These are phyloP conservation scores for Prunus dulcis DNA, from an alignment of 306 rosid species.

Conservation along the genomic window DNA sequence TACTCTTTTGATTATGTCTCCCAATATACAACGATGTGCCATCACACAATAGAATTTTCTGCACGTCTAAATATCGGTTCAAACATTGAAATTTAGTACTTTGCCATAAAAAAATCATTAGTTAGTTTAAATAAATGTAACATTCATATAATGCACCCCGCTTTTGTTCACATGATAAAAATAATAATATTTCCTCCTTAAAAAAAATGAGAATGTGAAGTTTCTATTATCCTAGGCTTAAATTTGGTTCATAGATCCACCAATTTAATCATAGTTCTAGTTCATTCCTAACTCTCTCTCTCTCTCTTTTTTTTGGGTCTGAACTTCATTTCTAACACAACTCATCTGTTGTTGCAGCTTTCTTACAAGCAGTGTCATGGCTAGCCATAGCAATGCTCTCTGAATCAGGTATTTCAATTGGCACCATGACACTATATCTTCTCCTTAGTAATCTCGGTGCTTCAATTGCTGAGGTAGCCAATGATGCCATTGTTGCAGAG, in stretches of 20 bases:
- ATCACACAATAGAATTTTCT: background rate
- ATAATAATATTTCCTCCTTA: background rate
- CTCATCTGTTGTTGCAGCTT: conserved; percentile 55
- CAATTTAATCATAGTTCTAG: background rate
- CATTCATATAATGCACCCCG: background rate
- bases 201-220: background rate
- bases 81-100: background rate
- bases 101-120: no score
- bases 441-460: conserved; percentile 91
- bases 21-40: background rate
- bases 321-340: background rate
- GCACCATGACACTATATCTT: conserved; percentile 56
- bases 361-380: conserved; percentile 91
- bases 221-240: background rate
- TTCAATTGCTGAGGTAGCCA: conserved; percentile 89
- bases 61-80: background rate
- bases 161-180: background rate
- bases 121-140: background rate
- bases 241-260: background rate
- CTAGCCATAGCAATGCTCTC: conserved; percentile 60
- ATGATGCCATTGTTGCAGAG: conserved; percentile 94
- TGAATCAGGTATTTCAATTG: conserved; percentile 56
- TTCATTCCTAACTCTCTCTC: background rate
- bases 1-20: background rate
- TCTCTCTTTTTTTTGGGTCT: background rate